Conservation (phyloP, 2,329 filamentous ascomycete genomes). For the Colletotrichum sublineola region DNA sequence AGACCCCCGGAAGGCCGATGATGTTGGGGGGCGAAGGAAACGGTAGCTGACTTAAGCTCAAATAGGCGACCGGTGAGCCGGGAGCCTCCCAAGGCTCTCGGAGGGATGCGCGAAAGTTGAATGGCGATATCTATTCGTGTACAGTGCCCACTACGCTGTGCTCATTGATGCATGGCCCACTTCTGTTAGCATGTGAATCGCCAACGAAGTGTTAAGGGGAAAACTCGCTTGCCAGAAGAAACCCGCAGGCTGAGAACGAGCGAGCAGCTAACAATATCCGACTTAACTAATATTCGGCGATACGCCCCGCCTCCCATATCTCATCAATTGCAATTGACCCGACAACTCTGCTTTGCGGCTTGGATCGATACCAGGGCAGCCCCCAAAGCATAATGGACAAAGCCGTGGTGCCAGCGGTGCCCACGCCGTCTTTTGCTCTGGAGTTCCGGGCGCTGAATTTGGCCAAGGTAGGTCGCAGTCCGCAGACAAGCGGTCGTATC, state of each 20-base stretch:
- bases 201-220: neutral
- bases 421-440: neutral
- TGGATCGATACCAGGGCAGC: neutral
- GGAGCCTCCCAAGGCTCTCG: slow-evolving; percentile 22
- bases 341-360: neutral
- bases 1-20: slow-evolving; percentile 5
- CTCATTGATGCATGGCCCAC: slow-evolving; percentile 18
- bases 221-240: neutral
- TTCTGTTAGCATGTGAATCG: neutral
- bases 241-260: neutral
- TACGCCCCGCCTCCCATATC: neutral
- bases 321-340: neutral
- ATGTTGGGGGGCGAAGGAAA: slow-evolving; percentile 35
- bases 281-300: slow-evolving; percentile 21
- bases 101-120: slow-evolving; percentile 8
- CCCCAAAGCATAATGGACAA: neutral
- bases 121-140: slow-evolving; percentile 15
- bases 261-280: neutral
- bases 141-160: slow-evolving; percentile 3
- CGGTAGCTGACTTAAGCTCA: slow-evolving; percentile 38
- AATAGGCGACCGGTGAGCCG: slow-evolving; percentile 40
- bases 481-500: neutral
- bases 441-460: neutral
- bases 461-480: neutral
- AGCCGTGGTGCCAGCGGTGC: neutral